phyloP scores from a whole-genome alignment of 106 monocot genomes.

The Phalaenopsis equestris region DNA sequence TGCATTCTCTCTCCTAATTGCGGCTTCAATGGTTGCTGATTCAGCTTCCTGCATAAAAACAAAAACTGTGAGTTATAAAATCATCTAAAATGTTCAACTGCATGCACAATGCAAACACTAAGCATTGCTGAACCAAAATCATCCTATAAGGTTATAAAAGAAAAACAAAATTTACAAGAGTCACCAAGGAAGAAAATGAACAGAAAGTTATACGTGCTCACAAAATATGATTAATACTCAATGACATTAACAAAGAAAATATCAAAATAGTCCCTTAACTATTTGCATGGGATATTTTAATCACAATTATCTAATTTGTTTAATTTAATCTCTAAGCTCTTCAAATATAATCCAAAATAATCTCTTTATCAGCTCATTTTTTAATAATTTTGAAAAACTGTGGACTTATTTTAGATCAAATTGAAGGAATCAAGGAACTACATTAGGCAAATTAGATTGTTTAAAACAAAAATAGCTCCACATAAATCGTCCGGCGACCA shows the following conservation, averaged over 20 bases:
- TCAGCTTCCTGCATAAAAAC: conserved; percentile 61
- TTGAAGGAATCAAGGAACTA: background rate
- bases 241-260: too few species aligned
- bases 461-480: too few species aligned
- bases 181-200: too few species aligned
- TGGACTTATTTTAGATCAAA: background rate
- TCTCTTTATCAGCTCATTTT: background rate
- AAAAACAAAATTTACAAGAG: too few species aligned
- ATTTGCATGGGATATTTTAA: background rate
- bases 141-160: too few species aligned
- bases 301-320: background rate
- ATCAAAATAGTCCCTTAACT: background rate
- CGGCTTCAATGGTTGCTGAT: conserved; percentile 70
- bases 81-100: background rate
- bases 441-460: background rate
- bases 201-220: too few species aligned
- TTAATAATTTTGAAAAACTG: background rate
- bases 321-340: background rate
- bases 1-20: conserved; percentile 45
- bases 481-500: too few species aligned
- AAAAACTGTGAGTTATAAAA: conserved; percentile 12
- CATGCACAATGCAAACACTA: background rate
- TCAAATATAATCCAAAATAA: too few species aligned
- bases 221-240: too few species aligned
- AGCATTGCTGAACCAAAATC: too few species aligned